Base-by-base conservation (phyloP, 176 grass and related monocot species). In the Hyparrhenia diplandra region DNA sequence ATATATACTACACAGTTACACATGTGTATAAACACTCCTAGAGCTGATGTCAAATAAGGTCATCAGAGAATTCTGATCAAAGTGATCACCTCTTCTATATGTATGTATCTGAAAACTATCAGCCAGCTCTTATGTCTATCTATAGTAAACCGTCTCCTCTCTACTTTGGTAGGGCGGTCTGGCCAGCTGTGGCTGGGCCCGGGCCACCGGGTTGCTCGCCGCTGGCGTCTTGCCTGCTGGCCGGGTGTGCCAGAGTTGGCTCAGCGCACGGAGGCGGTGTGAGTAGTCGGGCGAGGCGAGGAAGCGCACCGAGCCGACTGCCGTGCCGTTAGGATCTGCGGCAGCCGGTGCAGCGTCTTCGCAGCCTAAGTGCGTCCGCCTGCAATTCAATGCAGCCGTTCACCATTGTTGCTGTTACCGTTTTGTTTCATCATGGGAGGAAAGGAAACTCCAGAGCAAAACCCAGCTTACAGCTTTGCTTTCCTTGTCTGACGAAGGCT, bases 271-370 rank as follows among this genome's bases (percentile, higher is more conserved):
- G 58, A 93, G 87, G 64, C 91, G 87, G 61, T 90, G 87, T 67
- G 88, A 93, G 81, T 93, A 87, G 71, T 90, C 87, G 61, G 87
- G 87, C 40, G 90, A 64, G 67, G 87, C 87, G 84, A 93, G 52
- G 80, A 90, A 87, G 52, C n/a, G n/a, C 84, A 85, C 49, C 71
- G 84, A 7, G 81, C 91, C 11, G 84, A 18, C 67, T 93, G 91
- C 77, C 28, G 6, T n/a, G 54, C 31, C 32, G 91, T 93, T 77
- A 93, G 73, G 32, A 93, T 84, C 74, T 90, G 84, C 21, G 82
- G 81, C 77, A 93, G 72, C 81, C 72, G 71, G 77, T 93, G 81
- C 30, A 93, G 81, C 39, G 72, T 69, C 81, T 93, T n/a, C n/a
- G 91, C 23, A 84, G 64, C 91, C 91, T 85, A 25, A 93, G 28